Base-by-base conservation (phyloP, 1,284 basidiomycete genomes). In the Sporisorium iseilematis-ciliati region DNA sequence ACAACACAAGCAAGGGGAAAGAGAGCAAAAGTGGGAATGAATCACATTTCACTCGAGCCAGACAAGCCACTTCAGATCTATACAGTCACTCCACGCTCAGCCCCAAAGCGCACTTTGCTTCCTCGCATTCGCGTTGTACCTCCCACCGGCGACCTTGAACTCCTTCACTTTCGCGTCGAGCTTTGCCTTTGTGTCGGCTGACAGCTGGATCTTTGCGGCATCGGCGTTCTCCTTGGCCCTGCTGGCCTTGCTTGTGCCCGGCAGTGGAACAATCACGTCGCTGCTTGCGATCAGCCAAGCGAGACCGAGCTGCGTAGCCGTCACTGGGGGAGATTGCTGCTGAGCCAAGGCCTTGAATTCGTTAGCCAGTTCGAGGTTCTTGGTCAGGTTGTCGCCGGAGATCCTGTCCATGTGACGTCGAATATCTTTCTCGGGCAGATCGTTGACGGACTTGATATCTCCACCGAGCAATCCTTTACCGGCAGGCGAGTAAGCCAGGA, bases 391-490 rank as follows among this genome's bases (percentile, higher is more conserved):
- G 12, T 89, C 87, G 21, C 83, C 82, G 29, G 82, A 83, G 78
- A 86, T 83, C 5, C 85, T 65, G 35, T 86, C 84, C 23, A 86
- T 79, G 10, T 68, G 18, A 85, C 85, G 50, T 1, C 88, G 86
- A 64, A 87, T 86, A 75, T 91, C 90, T 40, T 85, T 88, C 29
- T 87, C 86, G 11, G 87, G 87, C 57, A 91, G 88, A 75, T 91
- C 90, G 26, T 88, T 87, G 3, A 85, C 84, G 8, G 86, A 87
- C 83, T 87, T 88, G 77, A 88, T 87, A 76, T 84, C 83, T 1
- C 91, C 91, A 0, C 90, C 90, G 25, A 92, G 78, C 53, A 92
- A 78, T 0, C 91, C 91, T 29, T 65, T 63, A 4, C 70, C 74
- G 6, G 68, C 57, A 6, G 79, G 79, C 0, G 88, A 88, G 79